Base-by-base conservation (phyloP, 1,284 basidiomycete genomes). In the Pseudozyma sp. region DNA sequence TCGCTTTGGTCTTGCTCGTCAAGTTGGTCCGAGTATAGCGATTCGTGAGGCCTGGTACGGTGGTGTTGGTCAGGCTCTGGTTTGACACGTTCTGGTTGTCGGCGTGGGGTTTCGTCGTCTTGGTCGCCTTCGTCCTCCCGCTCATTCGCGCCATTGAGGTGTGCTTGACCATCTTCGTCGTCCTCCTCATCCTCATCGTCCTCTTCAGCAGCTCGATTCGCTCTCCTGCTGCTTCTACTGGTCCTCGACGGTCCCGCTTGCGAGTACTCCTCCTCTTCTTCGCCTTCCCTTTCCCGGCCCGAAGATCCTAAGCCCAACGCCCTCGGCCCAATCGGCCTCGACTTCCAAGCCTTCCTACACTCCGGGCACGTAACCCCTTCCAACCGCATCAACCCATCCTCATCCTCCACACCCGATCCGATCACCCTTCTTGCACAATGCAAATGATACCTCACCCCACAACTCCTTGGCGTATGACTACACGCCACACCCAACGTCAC, bases 181-280 rank as follows among this genome's bases (percentile, higher is more conserved):
- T 62, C 59, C 1, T 55, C 55, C 5, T 71, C 66, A 5, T 45
- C 59, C 13, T 85, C 86, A 1, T 85, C 84, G 10, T 61, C 63
- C 1, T 85, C 85, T 1, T 86, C 85, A 14, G 36, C 42, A 1
- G 12, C 38, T 85, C 53, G 57, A 38, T 44, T 45, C 35, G 36
- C 35, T 44, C 56, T 48, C 31, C 54, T 34, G 19, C 59, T 19
- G 51, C 66, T 43, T 19, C 51, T 18, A n/a, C 40, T 35, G 3
- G 38, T 35, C 52, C 55, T 58, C 19, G 59, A 58, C 5, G 9
- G 14, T 3, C 59, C 65, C 5, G 48, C 52, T 39, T 59, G 60
- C 19, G 60, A 59, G 40, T 53, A 48, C 14, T 64, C 52, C 31
- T 56, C 60, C 8, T 52, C 18, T 16, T 45, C 51, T 0, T 31